Base-by-base conservation (phyloP, 257 asterid species). In the Solanum pennellii region DNA sequence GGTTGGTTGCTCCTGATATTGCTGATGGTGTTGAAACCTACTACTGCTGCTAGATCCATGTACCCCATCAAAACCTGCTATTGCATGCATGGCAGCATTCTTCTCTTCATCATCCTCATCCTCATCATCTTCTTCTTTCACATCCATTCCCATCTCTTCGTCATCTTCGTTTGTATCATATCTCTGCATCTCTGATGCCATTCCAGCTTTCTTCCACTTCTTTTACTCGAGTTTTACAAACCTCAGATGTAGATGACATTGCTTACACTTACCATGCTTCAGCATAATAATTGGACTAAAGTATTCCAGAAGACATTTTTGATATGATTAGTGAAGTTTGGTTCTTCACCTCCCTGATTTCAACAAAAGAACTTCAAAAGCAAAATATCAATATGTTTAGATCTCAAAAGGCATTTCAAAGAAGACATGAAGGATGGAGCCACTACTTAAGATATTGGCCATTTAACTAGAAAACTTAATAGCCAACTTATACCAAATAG, bases 61-160 rank as follows among this genome's bases (percentile, higher is more conserved):
- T 73, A 94, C 98, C 29, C 92, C 97, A 83, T 93, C 96, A 83
- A 89, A 90, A 87, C 94, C 94, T 39, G 86, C 93, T 83, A 88
- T 87, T 37, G 89, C 45, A 86, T 91, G 86, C 59, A 90, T 89
- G 71, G 83, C 92, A 89, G 91, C 76, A 89, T 91, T 93, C 92
- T 88, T 94, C 91, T 91, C 98, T 90, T 93, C 95, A 39, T 91
- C 96, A 6, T 93, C 95, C 7, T 92, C 99, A 9, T 94, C 99
- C 49, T 91, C 98, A 37, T 95, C 98, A 87, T 92, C 97, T 92
- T 93, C 98, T 88, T 93, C 98, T 91, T 96, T 97, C 90, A 97
- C 96, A 90, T 94, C 99, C 96, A 95, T 94, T 83, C 95, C 98
- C 97, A 94, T 94, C 79, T 97, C 98, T 56, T 94, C 99, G 86